Evolutionary conservation across 495 filamentous ascomycete species (phyloP), one percentile per base, ranked within the genome.

Genomic region (Oleoguttula mirabilis): DNA sequence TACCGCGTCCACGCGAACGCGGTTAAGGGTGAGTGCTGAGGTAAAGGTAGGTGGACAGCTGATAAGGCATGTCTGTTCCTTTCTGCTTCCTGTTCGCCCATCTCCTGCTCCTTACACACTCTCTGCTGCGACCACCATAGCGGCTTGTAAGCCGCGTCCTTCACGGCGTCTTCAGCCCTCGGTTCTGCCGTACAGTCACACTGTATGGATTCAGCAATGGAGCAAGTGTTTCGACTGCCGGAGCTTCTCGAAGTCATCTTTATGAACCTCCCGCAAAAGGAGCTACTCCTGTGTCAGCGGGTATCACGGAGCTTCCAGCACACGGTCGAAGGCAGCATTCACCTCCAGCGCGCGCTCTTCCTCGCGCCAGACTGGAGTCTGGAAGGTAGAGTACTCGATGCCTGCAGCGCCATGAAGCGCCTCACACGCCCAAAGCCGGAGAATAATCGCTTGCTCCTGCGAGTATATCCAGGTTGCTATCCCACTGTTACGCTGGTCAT

Each of bases 301-400:
- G 52, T 59, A 17, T 66, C 59, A 5, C 50, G 48, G 3, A 51
- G 43, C 36, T 66, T 64, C 44, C 48, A 39, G 11, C 39, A 47
- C 23, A 49, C 58, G 17, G 51, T 64, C 12, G 48, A 52, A 36
- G 36, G 42, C 35, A 41, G 34, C 32, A 3, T 36, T 21, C 22
- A 11, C 33, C 43, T 54, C 16, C 54, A 56, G 39, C 42, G 41
- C 21, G 32, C 39, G 15, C 51, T 56, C 40, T 56, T 56, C 44
- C 35, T 56, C 21, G 33, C 36, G 12, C 46, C 54, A 16, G 45
- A 56, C 23, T 52, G 52, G 48, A 39, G 33, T 8, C 36, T 43
- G 35, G 21, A 23, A 30, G 32, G 43, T 34, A 27, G 30, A 19
- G 8, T 36, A 10, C 38, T 39, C 47, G 21, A 36, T 25, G 2